These are phyloP conservation scores for Starmera quercuum DNA, from an alignment of 805 yeast genomes.

Conservation along the genomic window DNA sequence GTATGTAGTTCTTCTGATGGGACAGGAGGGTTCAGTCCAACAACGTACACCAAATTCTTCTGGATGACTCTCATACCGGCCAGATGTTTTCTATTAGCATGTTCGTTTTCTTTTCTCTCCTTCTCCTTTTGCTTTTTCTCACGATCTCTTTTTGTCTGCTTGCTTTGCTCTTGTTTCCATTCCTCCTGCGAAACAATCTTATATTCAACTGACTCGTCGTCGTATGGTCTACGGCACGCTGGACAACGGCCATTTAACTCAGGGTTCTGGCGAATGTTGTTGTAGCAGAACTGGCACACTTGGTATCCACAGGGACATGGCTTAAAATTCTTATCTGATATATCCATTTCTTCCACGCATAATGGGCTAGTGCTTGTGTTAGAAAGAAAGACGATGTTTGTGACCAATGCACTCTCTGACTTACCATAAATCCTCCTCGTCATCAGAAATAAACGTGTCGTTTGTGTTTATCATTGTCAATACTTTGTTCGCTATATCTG, in stretches of 20 bases:
- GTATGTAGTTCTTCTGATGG: conserved; percentile 79
- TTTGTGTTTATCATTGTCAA: conserved; percentile 22
- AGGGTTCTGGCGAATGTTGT: conserved; percentile 91
- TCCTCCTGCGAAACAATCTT: conserved; percentile 81
- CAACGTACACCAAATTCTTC: conserved; percentile 92
- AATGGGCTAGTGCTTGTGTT: conserved; percentile 56
- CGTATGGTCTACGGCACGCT: conserved; percentile 91
- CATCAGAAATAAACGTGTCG: conserved; percentile 65
- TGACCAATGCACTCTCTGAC: conserved; percentile 21
- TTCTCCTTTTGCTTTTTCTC: conserved; percentile 82
- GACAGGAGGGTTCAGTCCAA: conserved; percentile 80
- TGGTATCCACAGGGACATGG: conserved; percentile 99
- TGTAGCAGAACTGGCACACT: conserved; percentile 96
- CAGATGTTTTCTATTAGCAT: conserved; percentile 72
- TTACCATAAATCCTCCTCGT: conserved; percentile 69
- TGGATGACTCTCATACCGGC: conserved; percentile 99
- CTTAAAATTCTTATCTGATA: conserved; percentile 89
- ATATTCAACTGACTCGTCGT: conserved; percentile 89
- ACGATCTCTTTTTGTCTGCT: conserved; percentile 73
- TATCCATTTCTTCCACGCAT: conserved; percentile 97
- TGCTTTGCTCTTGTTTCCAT: conserved; percentile 67
- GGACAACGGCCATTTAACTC: conserved; percentile 96
- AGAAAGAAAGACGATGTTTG: not conserved
- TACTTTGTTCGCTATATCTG: too few relatives aligned
- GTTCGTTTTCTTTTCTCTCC: conserved; percentile 86